These are phyloP conservation scores for Botrytis fabae DNA, from an alignment of 2,329 filamentous ascomycete genomes.

Conservation along the genomic window DNA sequence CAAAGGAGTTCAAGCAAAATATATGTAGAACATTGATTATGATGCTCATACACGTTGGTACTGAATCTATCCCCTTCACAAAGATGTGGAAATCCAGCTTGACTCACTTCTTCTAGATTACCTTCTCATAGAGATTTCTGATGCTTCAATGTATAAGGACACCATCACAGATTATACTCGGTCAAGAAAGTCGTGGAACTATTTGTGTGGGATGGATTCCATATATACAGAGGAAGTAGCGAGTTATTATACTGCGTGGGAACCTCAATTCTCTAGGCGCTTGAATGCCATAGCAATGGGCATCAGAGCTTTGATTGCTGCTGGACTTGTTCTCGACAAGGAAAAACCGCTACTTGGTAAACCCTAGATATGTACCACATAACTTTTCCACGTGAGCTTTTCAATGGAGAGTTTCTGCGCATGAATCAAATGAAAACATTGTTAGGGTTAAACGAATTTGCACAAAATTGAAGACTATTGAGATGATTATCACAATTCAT, in stretches of 20 bases:
- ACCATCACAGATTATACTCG: neutral
- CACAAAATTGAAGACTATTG: neutral
- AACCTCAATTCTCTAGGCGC: neutral
- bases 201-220: neutral
- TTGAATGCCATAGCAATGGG: neutral
- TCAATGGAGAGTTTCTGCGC: neutral
- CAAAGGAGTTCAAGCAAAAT: neutral
- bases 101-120: neutral
- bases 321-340: neutral
- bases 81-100: neutral
- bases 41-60: neutral
- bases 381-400: neutral
- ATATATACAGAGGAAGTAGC: neutral
- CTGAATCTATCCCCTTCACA: neutral
- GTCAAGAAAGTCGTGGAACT: neutral
- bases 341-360: neutral
- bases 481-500: neutral
- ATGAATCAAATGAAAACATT: neutral
- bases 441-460: neutral
- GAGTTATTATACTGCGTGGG: neutral
- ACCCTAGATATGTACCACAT: neutral
- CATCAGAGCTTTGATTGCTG: neutral
- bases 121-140: neutral
- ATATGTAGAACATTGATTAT: neutral
- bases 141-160: neutral